Percentiles rank a stretch among this genome's conserved stretches.
These are phyloP conservation scores for Trametes coccinea DNA, from an alignment of 768 basidiomycete species.

Conservation along the genomic window DNA sequence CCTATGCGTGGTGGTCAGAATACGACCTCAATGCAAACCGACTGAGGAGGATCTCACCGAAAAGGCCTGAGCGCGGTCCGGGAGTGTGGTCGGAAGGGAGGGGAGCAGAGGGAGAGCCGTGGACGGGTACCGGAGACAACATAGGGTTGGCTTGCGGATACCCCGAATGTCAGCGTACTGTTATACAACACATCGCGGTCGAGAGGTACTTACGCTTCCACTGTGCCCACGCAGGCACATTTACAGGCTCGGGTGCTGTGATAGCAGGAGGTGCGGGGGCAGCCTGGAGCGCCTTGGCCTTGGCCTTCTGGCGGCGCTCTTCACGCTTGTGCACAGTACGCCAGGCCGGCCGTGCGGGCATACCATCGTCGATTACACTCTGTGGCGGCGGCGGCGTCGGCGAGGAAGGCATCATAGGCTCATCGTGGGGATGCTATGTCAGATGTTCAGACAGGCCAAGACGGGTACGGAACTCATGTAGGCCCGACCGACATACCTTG, in stretches of 20 bases:
- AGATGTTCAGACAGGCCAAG: constrained; percentile 15
- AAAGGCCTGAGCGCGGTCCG: constrained; percentile 56
- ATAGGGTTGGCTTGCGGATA: constrained; percentile 59
- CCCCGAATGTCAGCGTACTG: background rate
- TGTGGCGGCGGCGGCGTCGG: constrained; percentile 46
- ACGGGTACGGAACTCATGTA: background rate
- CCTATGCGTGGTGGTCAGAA: constrained; percentile 19
- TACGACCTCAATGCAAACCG: too few species aligned
- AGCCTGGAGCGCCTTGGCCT: constrained; percentile 29
- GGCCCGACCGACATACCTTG: constrained; percentile 41
- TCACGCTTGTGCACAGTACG: constrained; percentile 68
- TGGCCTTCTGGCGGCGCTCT: constrained; percentile 50
- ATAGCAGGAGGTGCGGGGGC: constrained; percentile 39
- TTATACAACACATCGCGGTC: background rate
- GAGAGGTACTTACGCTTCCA: constrained; percentile 66
- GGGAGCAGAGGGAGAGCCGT: constrained; percentile 36
- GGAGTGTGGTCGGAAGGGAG: constrained; percentile 35
- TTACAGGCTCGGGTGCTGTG: constrained; percentile 44
- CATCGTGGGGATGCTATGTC: constrained; percentile 33
- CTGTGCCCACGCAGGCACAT: constrained; percentile 80
- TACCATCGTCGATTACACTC: constrained; percentile 42
- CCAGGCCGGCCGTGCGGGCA: constrained; percentile 70
- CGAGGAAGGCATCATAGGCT: constrained; percentile 24
- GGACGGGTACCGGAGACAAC: constrained; percentile 48
- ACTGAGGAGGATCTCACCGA: constrained; percentile 46